Conservation (phyloP, 2,329 filamentous ascomycete genomes). For the Fusarium sulawesiense region DNA sequence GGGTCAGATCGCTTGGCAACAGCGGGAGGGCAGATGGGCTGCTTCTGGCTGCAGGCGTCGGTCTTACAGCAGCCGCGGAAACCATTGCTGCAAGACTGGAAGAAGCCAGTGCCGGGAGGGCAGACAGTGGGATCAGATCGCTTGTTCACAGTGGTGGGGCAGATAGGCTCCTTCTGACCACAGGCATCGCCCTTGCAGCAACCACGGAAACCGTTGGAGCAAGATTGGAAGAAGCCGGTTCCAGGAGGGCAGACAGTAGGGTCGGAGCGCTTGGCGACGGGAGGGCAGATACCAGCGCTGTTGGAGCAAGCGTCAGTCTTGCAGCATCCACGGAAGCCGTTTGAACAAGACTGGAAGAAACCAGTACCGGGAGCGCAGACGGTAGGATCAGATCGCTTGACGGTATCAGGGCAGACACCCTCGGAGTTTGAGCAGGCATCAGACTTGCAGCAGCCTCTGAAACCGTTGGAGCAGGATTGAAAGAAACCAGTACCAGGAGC, state of each 20-base stretch:
- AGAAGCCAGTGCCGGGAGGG: slow-evolving; percentile 8
- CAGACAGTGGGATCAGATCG: slow-evolving; percentile 16
- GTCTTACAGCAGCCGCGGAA: slow-evolving; percentile 27
- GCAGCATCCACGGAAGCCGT: slow-evolving; percentile 30
- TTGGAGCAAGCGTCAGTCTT: slow-evolving; percentile 22
- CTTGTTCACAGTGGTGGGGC: slow-evolving; percentile 3
- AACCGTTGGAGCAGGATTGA: slow-evolving; percentile 26
- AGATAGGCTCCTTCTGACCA: neutral
- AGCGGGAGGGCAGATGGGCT: neutral
- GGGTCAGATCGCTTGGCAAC: neutral
- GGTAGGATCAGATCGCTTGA: neutral
- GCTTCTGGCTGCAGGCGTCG: slow-evolving; percentile 7
- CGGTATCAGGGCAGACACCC: neutral
- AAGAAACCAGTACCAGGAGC: slow-evolving; percentile 17
- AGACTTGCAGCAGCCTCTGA: slow-evolving; percentile 21
- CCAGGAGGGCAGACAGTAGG: slow-evolving; percentile 2
- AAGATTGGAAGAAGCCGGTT: slow-evolving; percentile 26
- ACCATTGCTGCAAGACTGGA: slow-evolving; percentile 27
- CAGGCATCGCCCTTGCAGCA: slow-evolving; percentile 32
- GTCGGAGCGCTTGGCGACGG: neutral
- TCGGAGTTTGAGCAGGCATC: slow-evolving; percentile 5
- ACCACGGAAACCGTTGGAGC: slow-evolving; percentile 25
- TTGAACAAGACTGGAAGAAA: slow-evolving; percentile 22
- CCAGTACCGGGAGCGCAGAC: slow-evolving; percentile 11
- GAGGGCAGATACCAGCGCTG: neutral